Evolutionary conservation across 1,284 basidiomycete species (phyloP).

Genomic region (Ganoderma boninense): DNA sequence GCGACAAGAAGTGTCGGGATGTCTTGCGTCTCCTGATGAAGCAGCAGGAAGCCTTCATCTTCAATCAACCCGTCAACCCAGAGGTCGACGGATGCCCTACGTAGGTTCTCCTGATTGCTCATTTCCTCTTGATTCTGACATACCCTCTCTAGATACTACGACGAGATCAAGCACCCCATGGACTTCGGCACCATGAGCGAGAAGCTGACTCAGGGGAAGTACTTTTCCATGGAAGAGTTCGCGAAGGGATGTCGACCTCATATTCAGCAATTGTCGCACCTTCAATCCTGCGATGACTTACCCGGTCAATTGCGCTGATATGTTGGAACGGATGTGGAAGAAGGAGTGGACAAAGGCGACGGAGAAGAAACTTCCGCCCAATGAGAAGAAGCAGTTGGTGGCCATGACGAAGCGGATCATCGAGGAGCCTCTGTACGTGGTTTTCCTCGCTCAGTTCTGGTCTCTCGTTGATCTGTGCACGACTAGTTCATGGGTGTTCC

Average conservation of each 20-base stretch:
- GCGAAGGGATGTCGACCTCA: constrained; percentile 81
- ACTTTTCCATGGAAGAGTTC: constrained; percentile 85
- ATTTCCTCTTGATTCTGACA: constrained; percentile 17
- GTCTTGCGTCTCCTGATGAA: constrained; percentile 74
- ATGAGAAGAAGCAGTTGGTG: constrained; percentile 85
- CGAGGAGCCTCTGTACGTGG: constrained; percentile 75
- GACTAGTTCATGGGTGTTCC: constrained; percentile 78
- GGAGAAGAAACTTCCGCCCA: constrained; percentile 78
- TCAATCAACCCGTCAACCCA: constrained; percentile 89
- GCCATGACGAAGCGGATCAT: constrained; percentile 76
- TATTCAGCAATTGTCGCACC: constrained; percentile 88
- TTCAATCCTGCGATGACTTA: constrained; percentile 90
- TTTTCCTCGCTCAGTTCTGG: too few species aligned
- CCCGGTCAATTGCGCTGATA: constrained; percentile 76
- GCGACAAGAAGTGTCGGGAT: constrained; percentile 83
- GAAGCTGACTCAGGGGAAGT: constrained; percentile 76
- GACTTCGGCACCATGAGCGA: constrained; percentile 88
- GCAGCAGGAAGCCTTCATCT: constrained; percentile 79
- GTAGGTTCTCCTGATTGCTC: constrained; percentile 52
- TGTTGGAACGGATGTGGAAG: constrained; percentile 79
- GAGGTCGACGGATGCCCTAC: constrained; percentile 85
- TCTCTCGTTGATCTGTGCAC: constrained; percentile 7
- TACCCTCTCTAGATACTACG: constrained; percentile 73
- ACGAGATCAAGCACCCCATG: constrained; percentile 96
- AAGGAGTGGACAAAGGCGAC: constrained; percentile 88